A percentile compares a stretch with the other conserved stretches of the same genome.
Evolutionary conservation across 345 rosid genomes (phyloP).

Genomic region (Trapa incisa): DNA sequence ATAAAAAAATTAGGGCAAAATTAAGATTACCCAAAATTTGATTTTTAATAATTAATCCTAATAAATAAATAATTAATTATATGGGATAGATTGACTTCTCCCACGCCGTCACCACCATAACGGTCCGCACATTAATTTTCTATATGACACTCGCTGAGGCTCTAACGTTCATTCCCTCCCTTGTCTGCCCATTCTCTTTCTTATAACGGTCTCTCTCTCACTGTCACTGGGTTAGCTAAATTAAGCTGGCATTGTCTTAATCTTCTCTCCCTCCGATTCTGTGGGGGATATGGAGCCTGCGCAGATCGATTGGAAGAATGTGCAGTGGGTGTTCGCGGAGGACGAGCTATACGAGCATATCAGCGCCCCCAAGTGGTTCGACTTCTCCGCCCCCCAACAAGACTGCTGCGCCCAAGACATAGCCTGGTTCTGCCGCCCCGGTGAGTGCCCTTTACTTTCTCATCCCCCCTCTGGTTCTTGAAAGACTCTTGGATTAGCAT

Average conservation of each 20-base stretch:
- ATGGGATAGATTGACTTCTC: too few species aligned
- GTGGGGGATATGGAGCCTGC: constrained; percentile 54
- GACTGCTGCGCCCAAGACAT: constrained; percentile 42
- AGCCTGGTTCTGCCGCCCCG: constrained; percentile 86
- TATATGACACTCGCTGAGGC: neutral
- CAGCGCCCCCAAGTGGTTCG: constrained; percentile 80
- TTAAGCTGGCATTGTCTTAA: neutral
- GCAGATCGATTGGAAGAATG: constrained; percentile 77
- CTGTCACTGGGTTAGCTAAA: neutral
- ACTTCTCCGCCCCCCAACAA: constrained; percentile 39
- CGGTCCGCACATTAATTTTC: too few species aligned
- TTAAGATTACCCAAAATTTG: too few species aligned
- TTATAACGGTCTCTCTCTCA: too few species aligned
- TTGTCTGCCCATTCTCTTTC: too few species aligned
- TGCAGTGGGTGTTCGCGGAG: constrained; percentile 59
- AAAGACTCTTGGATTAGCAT: neutral
- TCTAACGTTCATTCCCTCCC: neutral
- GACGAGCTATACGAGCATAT: constrained; percentile 68
- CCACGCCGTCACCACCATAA: too few species aligned
- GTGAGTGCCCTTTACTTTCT: constrained; percentile 13
- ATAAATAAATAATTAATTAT: too few species aligned
- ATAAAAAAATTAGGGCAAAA: too few species aligned
- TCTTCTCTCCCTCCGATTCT: too few species aligned
- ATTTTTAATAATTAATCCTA: too few species aligned
- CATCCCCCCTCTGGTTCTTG: neutral